Percentiles rank a stretch among this genome's conserved stretches.
phyloP scores from a whole-genome alignment of 768 basidiomycete genomes.

The Cystofilobasidium macerans region DNA sequence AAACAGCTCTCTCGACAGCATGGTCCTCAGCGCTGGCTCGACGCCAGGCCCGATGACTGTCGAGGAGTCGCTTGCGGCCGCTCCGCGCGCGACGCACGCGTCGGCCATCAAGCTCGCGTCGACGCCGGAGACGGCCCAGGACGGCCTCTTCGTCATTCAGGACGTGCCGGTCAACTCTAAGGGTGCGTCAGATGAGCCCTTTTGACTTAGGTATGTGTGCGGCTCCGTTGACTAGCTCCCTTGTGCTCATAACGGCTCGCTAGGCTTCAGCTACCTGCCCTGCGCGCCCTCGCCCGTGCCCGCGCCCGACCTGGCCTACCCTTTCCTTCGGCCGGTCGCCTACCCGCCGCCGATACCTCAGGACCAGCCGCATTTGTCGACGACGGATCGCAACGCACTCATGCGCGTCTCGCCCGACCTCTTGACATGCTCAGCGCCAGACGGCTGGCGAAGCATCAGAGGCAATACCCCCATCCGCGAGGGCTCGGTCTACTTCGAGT shows the following conservation, averaged over 20 bases:
- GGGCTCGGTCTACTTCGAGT: constrained; percentile 91
- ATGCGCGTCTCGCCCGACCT: constrained; percentile 71
- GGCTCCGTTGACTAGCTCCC: neutral
- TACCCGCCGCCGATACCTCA: neutral
- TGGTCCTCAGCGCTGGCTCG: neutral
- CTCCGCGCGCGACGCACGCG: neutral
- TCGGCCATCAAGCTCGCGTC: constrained; percentile 2
- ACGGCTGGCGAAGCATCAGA: constrained; percentile 81
- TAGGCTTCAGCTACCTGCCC: constrained; percentile 24
- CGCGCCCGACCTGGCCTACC: constrained; percentile 2
- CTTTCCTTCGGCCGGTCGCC: constrained; percentile 20
- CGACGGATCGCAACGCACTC: constrained; percentile 61
- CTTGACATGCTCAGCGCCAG: constrained; percentile 61
- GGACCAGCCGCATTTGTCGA: constrained; percentile 9
- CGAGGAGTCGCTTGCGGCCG: neutral
- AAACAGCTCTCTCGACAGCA: neutral
- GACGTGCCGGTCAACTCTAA: constrained; percentile 21
- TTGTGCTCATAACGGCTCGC: neutral
- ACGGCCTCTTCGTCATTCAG: constrained; percentile 17
- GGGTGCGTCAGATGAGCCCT: constrained; percentile 10
- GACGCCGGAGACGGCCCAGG: constrained; percentile 10
- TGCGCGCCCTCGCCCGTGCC: constrained; percentile 14
- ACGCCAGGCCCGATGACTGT: neutral
- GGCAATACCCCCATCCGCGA: constrained; percentile 80
- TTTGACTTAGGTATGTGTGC: neutral